phyloP scores from a whole-genome alignment of 345 rosid species.

The Noccaea caerulescens region DNA sequence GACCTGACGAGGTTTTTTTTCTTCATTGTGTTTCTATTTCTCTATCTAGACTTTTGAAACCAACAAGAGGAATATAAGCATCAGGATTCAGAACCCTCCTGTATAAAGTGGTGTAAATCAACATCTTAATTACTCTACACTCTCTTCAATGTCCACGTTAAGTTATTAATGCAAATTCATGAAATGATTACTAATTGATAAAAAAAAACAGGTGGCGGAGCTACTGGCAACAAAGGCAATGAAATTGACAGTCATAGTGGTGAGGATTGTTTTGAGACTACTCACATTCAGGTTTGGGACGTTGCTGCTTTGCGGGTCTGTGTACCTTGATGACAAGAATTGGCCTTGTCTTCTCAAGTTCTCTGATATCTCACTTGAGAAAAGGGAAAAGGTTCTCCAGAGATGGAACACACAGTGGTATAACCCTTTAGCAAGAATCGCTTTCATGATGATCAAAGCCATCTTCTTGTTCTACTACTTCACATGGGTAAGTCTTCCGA shows the following conservation, averaged over 20 bases:
- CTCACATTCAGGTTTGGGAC: slow-evolving; percentile 74
- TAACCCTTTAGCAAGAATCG: slow-evolving; percentile 55
- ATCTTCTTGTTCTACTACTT: slow-evolving; percentile 60
- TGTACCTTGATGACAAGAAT: slow-evolving; percentile 49
- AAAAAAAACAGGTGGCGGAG: slow-evolving; percentile 66
- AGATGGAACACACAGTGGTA: slow-evolving; percentile 57
- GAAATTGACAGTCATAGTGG: slow-evolving; percentile 47
- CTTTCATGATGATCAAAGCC: slow-evolving; percentile 59
- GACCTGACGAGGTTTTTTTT: slow-evolving; percentile 63
- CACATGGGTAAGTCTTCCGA: slow-evolving; percentile 53
- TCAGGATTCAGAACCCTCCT: not conserved
- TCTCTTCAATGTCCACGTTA: not conserved
- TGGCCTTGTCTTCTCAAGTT: slow-evolving; percentile 76
- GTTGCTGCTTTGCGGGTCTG: slow-evolving; percentile 66
- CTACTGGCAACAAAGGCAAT: slow-evolving; percentile 51
- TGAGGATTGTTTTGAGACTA: slow-evolving; percentile 51
- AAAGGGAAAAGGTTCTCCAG: slow-evolving; percentile 57
- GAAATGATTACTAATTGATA: not conserved
- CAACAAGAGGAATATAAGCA: not conserved
- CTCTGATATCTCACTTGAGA: slow-evolving; percentile 63
- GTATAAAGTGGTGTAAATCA: not conserved
- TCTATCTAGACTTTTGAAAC: not conserved
- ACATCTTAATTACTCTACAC: not conserved
- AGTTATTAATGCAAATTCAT: not conserved
- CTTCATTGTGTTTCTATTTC: not conserved